Evolutionary conservation across 2,329 filamentous ascomycete genomes (phyloP), one percentile per base, ranked within the genome.

Genomic region (Curvularia lunata): DNA sequence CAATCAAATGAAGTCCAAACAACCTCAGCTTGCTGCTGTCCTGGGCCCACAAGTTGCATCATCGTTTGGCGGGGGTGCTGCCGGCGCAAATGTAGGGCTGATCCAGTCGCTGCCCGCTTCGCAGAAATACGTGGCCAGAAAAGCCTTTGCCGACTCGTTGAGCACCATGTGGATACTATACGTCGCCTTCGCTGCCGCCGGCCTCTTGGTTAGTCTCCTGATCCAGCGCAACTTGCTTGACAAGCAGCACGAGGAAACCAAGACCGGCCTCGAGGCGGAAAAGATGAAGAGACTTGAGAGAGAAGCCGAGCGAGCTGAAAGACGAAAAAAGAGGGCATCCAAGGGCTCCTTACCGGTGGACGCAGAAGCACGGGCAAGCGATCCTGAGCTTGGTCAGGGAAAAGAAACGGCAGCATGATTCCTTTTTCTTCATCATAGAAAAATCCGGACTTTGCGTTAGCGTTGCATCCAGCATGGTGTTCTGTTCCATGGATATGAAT

Each of bases 1-100:
- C 76, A 92, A 93, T 72, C 79, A 84, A 58, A 91, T 92, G 86
- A 77, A 85, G 62, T 80, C 79, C 46, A 84, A 86, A 64, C 79
- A 82, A 27, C 68, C 77, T 4, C 68, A 70, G 8, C 81, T 90
- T 28, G 74, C 77, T 21, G 66, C 76, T 28, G 75, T 82, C 4
- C 80, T 91, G 0, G 84, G 84, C 0, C 76, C 79, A 0, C 69
- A 83, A 3, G 76, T 82, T 1, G 86, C 86, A 0, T 65, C 73
- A 4, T 68, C 79, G 23, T 81, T 91, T 5, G 82, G 84, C 3
- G 87, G 87, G n/a, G 77, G 79, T 62, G 81, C 83, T 55, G 86
- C 88, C 34, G 83, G 86, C 13, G 83, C 88, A 19, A 87, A 85
- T 67, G 84, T 88, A 1, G 79, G 82, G 19, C 68, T 85, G 9